Evolutionary conservation across 164 flowering plant genomes (phyloP).

Genomic region (Liriodendron chinense): DNA sequence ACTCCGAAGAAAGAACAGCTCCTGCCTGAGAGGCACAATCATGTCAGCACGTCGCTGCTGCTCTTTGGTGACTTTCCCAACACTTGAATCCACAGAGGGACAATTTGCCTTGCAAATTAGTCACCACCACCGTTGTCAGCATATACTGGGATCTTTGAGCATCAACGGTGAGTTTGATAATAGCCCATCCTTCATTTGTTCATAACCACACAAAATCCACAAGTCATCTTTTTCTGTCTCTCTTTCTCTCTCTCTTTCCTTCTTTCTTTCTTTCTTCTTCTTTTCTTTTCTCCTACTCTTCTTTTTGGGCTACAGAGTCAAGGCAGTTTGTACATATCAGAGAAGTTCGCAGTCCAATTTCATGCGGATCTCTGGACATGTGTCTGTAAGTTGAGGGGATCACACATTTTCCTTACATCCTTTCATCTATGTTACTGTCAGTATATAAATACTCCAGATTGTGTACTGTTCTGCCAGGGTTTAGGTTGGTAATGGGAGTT

Average conservation of each 20-base stretch:
- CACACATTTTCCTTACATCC: neutral
- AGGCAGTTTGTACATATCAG: constrained; percentile 58
- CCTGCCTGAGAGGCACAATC: constrained; percentile 31
- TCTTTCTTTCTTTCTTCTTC: neutral
- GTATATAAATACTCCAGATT: neutral
- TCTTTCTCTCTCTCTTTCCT: too few species aligned
- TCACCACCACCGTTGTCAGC: constrained; percentile 13
- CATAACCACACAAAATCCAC: constrained; percentile 30
- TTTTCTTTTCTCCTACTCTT: constrained; percentile 9
- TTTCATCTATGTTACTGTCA: neutral
- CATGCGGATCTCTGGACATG: constrained; percentile 13
- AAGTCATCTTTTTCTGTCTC: too few species aligned
- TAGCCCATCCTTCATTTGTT: constrained; percentile 31
- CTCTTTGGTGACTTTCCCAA: constrained; percentile 48
- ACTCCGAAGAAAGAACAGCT: constrained; percentile 39
- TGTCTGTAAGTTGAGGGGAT: constrained; percentile 15
- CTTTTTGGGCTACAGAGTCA: constrained; percentile 25
- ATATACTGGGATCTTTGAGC: constrained; percentile 17
- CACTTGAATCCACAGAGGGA: constrained; percentile 21
- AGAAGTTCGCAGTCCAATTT: constrained; percentile 30
- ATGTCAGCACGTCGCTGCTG: constrained; percentile 47
- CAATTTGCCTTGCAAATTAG: constrained; percentile 10
- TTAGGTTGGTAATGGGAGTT: too few species aligned
- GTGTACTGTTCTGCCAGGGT: too few species aligned
- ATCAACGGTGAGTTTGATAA: constrained; percentile 17